phyloP scores from a whole-genome alignment of 2,329 filamentous ascomycete genomes.

The Thyridium curvatum region DNA sequence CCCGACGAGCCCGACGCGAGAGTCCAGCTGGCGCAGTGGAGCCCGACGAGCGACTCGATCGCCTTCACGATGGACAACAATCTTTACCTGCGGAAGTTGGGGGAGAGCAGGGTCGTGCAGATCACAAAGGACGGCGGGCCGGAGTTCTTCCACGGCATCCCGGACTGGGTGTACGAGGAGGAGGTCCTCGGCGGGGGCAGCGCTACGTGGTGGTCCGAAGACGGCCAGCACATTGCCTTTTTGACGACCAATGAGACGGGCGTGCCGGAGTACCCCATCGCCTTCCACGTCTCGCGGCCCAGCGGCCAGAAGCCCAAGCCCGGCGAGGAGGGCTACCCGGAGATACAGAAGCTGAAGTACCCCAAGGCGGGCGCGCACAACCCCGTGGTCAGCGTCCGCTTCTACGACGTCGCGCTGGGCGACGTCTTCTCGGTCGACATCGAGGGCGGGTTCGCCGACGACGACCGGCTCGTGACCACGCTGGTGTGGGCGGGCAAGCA shows the following conservation, averaged over 20 bases:
- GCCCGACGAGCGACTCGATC: constrained; percentile 76
- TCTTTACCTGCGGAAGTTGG: constrained; percentile 66
- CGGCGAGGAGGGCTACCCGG: constrained; percentile 84
- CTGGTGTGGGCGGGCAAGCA: constrained; percentile 85
- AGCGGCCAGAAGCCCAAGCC: constrained; percentile 62
- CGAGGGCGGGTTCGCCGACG: constrained; percentile 68
- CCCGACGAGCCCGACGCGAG: constrained; percentile 56
- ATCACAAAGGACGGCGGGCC: constrained; percentile 84
- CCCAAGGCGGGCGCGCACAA: constrained; percentile 94
- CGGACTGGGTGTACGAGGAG: constrained; percentile 93
- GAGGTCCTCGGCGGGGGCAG: constrained; percentile 76
- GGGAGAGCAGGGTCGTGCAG: constrained; percentile 48
- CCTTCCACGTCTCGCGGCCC: constrained; percentile 86
- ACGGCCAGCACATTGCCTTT: constrained; percentile 86
- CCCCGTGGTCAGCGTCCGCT: constrained; percentile 78
- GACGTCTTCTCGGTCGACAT: constrained; percentile 78
- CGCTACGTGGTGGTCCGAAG: constrained; percentile 92
- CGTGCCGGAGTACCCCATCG: constrained; percentile 86
- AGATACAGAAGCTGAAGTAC: constrained; percentile 90
- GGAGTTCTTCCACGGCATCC: constrained; percentile 90
- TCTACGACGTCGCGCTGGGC: constrained; percentile 75
- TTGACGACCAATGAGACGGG: constrained; percentile 87
- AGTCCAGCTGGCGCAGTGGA: constrained; percentile 85
- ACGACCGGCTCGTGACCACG: constrained; percentile 86
- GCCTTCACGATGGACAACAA: constrained; percentile 93